A percentile compares a stretch with the other conserved stretches of the same genome.
Conservation (phyloP, 257 asterid genomes). For the Forsythia suspensa region DNA sequence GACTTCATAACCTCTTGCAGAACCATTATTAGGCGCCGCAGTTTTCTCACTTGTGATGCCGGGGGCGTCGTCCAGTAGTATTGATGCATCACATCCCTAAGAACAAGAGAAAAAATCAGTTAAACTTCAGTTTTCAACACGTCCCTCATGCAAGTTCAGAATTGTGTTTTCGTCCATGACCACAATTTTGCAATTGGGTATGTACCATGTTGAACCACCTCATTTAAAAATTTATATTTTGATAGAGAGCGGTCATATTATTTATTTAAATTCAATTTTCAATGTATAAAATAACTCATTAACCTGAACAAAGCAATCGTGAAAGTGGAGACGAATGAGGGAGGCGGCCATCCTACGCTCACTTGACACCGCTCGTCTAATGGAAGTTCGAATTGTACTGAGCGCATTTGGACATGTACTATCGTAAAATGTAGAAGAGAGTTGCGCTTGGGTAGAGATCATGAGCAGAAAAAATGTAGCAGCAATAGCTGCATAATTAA, state of each 20-base stretch:
- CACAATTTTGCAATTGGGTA: too few species aligned
- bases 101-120: neutral
- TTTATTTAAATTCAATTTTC: neutral
- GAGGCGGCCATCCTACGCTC: constrained; percentile 23
- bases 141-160: neutral
- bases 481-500: neutral
- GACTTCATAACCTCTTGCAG: constrained; percentile 35
- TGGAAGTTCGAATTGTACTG: constrained; percentile 10
- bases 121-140: neutral
- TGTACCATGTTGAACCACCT: too few species aligned
- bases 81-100: constrained; percentile 42
- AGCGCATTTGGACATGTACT: constrained; percentile 16
- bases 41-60: constrained; percentile 28
- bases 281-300: neutral
- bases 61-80: constrained; percentile 29
- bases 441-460: constrained; percentile 11
- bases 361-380: neutral
- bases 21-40: constrained; percentile 23
- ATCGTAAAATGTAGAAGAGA: constrained; percentile 16
- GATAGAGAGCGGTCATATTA: too few species aligned
- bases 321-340: constrained; percentile 7
- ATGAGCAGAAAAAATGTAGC: neutral
- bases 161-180: neutral
- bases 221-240: too few species aligned
- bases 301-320: constrained; percentile 21